A percentile compares a stretch with the other conserved stretches of the same genome.
Conservation (phyloP, 2,329 filamentous ascomycete species). For the Neodidymelliopsis sp. region DNA sequence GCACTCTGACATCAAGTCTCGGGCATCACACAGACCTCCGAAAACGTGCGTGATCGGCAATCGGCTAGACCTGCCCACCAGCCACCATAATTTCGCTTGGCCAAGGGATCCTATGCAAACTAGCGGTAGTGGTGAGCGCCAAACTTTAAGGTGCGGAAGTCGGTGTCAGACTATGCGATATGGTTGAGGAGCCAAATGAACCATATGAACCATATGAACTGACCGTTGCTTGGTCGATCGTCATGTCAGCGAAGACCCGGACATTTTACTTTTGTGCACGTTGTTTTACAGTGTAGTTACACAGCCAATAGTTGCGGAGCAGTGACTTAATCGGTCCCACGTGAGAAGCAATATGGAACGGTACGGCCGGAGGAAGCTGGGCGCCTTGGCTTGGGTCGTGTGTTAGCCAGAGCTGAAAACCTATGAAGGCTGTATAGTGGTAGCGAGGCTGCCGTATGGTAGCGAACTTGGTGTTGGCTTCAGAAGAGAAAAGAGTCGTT, state of each 20-base stretch:
- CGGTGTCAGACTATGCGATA: slow-evolving; percentile 7
- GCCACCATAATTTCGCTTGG: slow-evolving; percentile 26
- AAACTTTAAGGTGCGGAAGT: slow-evolving; percentile 9
- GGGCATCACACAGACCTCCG: slow-evolving; percentile 3
- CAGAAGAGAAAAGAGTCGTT: background rate
- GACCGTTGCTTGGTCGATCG: slow-evolving; percentile 8
- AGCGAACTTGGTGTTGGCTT: slow-evolving; percentile 7
- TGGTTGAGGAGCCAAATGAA: slow-evolving; percentile 9
- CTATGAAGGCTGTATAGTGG: background rate
- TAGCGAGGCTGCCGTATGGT: slow-evolving; percentile 5
- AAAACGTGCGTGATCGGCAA: slow-evolving; percentile 13
- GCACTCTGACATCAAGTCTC: slow-evolving; percentile 33
- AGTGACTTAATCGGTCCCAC: background rate
- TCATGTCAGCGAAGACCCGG: slow-evolving; percentile 1
- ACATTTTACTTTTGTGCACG: background rate
- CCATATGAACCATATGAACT: slow-evolving; percentile 6
- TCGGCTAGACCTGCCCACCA: slow-evolving; percentile 32
- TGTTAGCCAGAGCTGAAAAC: background rate
- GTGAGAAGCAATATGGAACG: background rate
- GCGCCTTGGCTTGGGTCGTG: slow-evolving; percentile 1
- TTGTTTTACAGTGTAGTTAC: background rate
- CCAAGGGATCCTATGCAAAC: slow-evolving; percentile 24
- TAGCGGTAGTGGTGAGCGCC: slow-evolving; percentile 10
- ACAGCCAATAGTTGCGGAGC: slow-evolving; percentile 1
- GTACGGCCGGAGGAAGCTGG: slow-evolving; percentile 6